Percentiles rank a stretch among this genome's conserved stretches.
phyloP scores from a whole-genome alignment of 768 basidiomycete genomes.

The Mycena albidolilacea region DNA sequence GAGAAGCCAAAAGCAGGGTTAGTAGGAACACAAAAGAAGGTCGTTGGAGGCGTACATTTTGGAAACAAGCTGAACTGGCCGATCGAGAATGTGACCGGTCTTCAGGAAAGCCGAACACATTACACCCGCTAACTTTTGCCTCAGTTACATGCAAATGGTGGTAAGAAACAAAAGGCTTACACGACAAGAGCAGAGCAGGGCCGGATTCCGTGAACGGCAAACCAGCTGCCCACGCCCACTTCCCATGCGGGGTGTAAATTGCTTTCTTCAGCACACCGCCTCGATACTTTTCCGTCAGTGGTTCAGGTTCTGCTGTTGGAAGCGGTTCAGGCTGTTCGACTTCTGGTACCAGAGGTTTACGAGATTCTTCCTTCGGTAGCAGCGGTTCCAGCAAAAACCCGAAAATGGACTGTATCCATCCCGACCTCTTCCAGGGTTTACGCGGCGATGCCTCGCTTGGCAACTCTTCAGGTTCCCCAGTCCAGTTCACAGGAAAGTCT shows the following conservation, averaged over 20 bases:
- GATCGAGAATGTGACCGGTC: constrained; percentile 47
- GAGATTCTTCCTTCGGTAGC: background rate
- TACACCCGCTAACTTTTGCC: constrained; percentile 45
- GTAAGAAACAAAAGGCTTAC: constrained; percentile 16
- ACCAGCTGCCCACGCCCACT: constrained; percentile 42
- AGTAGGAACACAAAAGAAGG: background rate
- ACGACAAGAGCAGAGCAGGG: constrained; percentile 35
- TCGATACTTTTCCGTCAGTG: constrained; percentile 13
- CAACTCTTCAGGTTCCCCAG: background rate
- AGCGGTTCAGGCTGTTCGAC: background rate
- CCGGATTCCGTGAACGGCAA: constrained; percentile 35
- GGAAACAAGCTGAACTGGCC: constrained; percentile 52
- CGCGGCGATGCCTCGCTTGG: too few species aligned
- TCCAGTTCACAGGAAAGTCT: constrained; percentile 32
- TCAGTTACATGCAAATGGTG: background rate
- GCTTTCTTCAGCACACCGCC: constrained; percentile 21
- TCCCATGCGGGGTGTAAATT: constrained; percentile 39
- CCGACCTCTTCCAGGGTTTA: too few species aligned
- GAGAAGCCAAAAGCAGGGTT: background rate
- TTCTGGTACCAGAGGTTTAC: background rate
- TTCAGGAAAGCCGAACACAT: constrained; percentile 57
- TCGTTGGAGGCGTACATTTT: constrained; percentile 50
- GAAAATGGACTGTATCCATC: too few species aligned
- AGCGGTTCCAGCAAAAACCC: background rate
- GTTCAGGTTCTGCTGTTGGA: background rate